These are phyloP conservation scores for Fusarium sp. DNA, from an alignment of 2,329 filamentous ascomycete species.

Conservation along the genomic window DNA sequence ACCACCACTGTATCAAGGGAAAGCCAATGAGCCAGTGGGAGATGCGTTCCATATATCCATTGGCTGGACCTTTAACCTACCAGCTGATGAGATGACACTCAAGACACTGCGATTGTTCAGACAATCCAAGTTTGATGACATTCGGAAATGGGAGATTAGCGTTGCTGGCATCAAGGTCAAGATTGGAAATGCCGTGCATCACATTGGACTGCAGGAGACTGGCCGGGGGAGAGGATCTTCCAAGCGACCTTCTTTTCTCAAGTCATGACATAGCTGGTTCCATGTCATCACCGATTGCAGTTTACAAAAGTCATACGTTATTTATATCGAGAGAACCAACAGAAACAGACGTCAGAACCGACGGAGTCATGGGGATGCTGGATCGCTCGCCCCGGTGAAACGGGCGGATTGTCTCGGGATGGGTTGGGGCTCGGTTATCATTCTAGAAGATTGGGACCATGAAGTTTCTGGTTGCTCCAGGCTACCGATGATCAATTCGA, in stretches of 20 bases:
- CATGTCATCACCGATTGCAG: background rate
- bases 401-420: slow-evolving; percentile 2
- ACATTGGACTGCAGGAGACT: slow-evolving; percentile 49
- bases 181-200: slow-evolving; percentile 74
- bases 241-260: slow-evolving; percentile 15
- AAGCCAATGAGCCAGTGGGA: slow-evolving; percentile 34
- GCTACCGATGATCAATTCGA: background rate
- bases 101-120: slow-evolving; percentile 39
- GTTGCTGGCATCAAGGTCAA: slow-evolving; percentile 75
- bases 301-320: background rate
- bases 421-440: background rate
- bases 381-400: background rate
- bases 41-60: slow-evolving; percentile 85
- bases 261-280: slow-evolving; percentile 10
- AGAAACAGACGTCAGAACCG: background rate
- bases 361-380: background rate
- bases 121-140: slow-evolving; percentile 35
- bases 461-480: slow-evolving; percentile 7
- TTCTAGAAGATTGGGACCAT: slow-evolving; percentile 13
- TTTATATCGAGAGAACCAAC: background rate
- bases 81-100: slow-evolving; percentile 50
- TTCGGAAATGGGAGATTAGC: slow-evolving; percentile 56
- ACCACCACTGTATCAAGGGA: slow-evolving; percentile 71
- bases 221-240: background rate
- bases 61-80: slow-evolving; percentile 76